phyloP scores from a whole-genome alignment of 1,284 basidiomycete species.

The Rhodotorula sp. region DNA sequence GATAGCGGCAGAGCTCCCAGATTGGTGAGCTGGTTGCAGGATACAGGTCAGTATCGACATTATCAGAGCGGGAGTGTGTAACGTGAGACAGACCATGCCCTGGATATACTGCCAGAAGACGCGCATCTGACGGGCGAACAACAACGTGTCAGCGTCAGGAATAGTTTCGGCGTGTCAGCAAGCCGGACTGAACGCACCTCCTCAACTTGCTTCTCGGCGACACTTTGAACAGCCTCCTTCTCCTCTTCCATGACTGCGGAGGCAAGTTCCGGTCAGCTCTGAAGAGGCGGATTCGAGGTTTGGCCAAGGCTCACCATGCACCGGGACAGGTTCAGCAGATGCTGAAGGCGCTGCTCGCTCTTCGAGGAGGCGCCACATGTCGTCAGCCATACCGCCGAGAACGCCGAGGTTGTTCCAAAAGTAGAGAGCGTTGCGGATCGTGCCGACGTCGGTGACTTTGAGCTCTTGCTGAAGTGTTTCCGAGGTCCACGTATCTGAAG shows the following conservation, averaged over 20 bases:
- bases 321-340: neutral
- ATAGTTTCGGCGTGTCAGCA: neutral
- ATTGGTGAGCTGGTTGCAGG: constrained; percentile 60
- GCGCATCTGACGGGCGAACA: constrained; percentile 60
- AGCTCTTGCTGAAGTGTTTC: constrained; percentile 65
- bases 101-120: constrained; percentile 74
- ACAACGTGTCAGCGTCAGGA: neutral
- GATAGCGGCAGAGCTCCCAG: constrained; percentile 68
- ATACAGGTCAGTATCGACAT: too few relatives aligned
- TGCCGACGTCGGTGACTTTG: constrained; percentile 61
- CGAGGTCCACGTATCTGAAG: constrained; percentile 65
- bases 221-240: constrained; percentile 55
- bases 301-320: constrained; percentile 1
- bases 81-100: constrained; percentile 23
- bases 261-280: accelerated
- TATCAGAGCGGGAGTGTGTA: constrained; percentile 56
- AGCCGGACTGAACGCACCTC: constrained; percentile 16
- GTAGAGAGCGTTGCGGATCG: constrained; percentile 67
- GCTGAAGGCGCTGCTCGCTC: constrained; percentile 7
- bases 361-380: constrained; percentile 43
- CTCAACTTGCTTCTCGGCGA: constrained; percentile 74
- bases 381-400: constrained; percentile 48
- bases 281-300: neutral
- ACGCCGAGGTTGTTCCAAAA: constrained; percentile 83
- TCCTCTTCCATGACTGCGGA: constrained; percentile 53